Conservation (phyloP, 176 grass and related monocot species). For the Oryza meyeriana region DNA sequence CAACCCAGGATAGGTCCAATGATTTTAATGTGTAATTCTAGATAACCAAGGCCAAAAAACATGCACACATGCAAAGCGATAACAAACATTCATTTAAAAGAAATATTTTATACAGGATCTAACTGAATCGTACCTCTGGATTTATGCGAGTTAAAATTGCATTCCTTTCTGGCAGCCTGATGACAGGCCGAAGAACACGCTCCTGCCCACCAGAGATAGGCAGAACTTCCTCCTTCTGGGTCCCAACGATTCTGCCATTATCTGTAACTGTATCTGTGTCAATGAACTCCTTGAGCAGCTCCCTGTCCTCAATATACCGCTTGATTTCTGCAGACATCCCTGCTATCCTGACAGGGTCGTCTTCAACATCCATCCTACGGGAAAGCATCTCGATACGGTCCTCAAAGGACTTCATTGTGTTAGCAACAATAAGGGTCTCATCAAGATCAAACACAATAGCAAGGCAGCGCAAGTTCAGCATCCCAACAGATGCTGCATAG, state of each 20-base stretch:
- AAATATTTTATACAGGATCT: not conserved
- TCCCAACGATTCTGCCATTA: constrained; percentile 50
- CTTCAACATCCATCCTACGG: constrained; percentile 65
- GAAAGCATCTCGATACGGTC: constrained; percentile 67
- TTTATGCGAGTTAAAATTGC: constrained; percentile 91
- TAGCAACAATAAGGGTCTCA: constrained; percentile 96
- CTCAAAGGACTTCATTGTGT: constrained; percentile 95
- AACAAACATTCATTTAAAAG: constrained; percentile 4
- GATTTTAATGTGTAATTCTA: not conserved
- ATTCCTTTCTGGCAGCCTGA: constrained; percentile 75
- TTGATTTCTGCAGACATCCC: constrained; percentile 96
- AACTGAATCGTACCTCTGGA: constrained; percentile 63
- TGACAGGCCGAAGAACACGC: constrained; percentile 65
- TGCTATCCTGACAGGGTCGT: constrained; percentile 68
- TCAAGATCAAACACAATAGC: constrained; percentile 98
- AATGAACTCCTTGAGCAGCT: constrained; percentile 83
- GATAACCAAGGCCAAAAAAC: not conserved
- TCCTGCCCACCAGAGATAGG: constrained; percentile 45
- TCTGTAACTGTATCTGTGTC: constrained; percentile 68
- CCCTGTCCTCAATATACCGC: constrained; percentile 82
- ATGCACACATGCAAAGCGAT: not conserved
- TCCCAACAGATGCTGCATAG: constrained; percentile 62
- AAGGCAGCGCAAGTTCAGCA: constrained; percentile 88
- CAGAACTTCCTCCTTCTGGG: constrained; percentile 71
- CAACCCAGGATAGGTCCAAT: not conserved